Evolutionary conservation across 129 eudicot species (phyloP), one percentile per base, ranked within the genome.

Genomic region (Centella asiatica): DNA sequence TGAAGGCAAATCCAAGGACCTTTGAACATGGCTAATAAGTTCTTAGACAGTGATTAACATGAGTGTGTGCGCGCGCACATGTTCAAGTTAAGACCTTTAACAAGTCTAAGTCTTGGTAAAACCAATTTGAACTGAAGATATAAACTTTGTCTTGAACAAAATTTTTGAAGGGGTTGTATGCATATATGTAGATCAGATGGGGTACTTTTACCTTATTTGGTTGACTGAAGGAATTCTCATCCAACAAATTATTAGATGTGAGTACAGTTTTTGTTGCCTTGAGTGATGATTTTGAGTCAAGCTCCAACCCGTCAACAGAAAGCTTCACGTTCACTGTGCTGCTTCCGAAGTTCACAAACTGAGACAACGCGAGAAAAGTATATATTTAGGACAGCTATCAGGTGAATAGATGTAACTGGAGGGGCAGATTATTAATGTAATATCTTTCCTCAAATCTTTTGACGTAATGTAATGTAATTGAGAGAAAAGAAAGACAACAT

Each of bases 261-360:
- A 92, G 76, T 37, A 77, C 68, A 29, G 95, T 80, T 57, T 52
- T 70, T 57, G 67, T 69, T 47, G 88, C 75, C 53, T 76, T 82
- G 1, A 55, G 40, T 57, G 60, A 42, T 18, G 73, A 71, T 31
- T 81, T 66, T 28, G 76, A 62, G 22, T 68, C 42, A 49, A 33
- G 28, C 65, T 78, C 84, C 59, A 82, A 26, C 29, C 85, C 95
- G 7, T 75, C 67, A 20, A 84, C 50, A 26, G 73, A 65, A n/a
- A 87, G 63, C 72, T 68, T 74, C 23, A 92, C 72, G 60, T 63
- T 82, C 57, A 92, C 88, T 10, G 18, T 52, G 59, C 68, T 68
- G 71, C 80, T 74, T 53, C 86, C 96, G 48, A 74, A 70, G 67
- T 92, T 92, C 70, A 92, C 86, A 64, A 84, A 59, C 96, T 92